Percentiles rank a stretch among this genome's conserved stretches.
phyloP scores from a whole-genome alignment of 1,284 basidiomycete genomes.

The Stereum hirsutum region DNA sequence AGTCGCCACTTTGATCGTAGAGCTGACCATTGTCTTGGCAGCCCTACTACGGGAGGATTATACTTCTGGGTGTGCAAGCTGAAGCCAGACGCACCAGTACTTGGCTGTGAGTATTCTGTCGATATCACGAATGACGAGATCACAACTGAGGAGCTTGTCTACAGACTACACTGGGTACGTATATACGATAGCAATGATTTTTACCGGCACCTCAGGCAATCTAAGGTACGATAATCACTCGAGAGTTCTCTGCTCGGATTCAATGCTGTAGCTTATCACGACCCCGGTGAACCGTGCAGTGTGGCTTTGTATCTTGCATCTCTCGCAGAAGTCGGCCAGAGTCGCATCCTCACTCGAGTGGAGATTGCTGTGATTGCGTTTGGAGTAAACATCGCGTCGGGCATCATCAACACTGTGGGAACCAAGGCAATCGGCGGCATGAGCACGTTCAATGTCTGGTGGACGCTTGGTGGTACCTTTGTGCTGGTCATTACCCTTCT shows the following conservation, averaged over 20 bases:
- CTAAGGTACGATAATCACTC: constrained; percentile 27
- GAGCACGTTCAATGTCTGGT: constrained; percentile 52
- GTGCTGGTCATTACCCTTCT: constrained; percentile 46
- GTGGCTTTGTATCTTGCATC: constrained; percentile 47
- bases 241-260: neutral
- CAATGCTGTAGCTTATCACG: neutral
- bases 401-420: constrained; percentile 41
- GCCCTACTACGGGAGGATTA: constrained; percentile 47
- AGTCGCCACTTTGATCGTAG: neutral
- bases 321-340: constrained; percentile 39
- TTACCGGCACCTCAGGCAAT: constrained; percentile 54
- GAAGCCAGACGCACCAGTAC: constrained; percentile 43
- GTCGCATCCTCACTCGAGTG: constrained; percentile 34
- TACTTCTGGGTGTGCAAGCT: constrained; percentile 62
- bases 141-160: no score
- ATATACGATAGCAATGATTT: constrained; percentile 52
- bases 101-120: constrained; percentile 37
- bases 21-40: constrained; percentile 11
- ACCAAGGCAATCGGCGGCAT: constrained; percentile 49
- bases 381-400: constrained; percentile 47
- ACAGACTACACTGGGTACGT: constrained; percentile 48
- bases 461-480: constrained; percentile 53
- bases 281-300: constrained; percentile 17
- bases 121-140: constrained; percentile 2
- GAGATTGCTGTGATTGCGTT: constrained; percentile 48